Evolutionary conservation across 1,284 basidiomycete species (phyloP).

Genomic region (Cryptococcus sp.): DNA sequence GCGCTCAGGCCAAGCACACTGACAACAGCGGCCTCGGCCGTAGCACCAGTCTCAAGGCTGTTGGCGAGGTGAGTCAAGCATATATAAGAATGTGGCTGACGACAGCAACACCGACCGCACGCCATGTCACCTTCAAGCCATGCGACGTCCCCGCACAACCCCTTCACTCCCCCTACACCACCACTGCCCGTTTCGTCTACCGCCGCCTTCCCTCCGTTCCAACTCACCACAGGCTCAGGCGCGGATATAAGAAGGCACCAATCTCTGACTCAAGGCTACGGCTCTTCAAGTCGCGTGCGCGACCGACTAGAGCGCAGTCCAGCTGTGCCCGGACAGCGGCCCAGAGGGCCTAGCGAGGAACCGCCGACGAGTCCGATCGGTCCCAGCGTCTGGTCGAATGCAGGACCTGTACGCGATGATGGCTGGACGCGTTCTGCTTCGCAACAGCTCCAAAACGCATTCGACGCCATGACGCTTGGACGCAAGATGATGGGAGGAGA

Average conservation of each 20-base stretch:
- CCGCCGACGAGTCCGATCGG: slow-evolving; percentile 46
- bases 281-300: slow-evolving; percentile 37
- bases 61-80: slow-evolving; percentile 37
- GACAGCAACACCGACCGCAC: slow-evolving; percentile 12
- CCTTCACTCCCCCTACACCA: slow-evolving; percentile 43
- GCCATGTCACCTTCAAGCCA: slow-evolving; percentile 25
- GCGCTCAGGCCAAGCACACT: slow-evolving; percentile 41
- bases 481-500: slow-evolving; percentile 23
- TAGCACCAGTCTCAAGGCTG: slow-evolving; percentile 41
- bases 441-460: slow-evolving; percentile 46
- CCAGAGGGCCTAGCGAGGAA: slow-evolving; percentile 25
- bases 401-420: slow-evolving; percentile 31
- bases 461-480: slow-evolving; percentile 46
- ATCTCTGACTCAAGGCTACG: slow-evolving; percentile 49
- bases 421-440: slow-evolving; percentile 38
- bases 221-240: slow-evolving; percentile 14
- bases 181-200: slow-evolving; percentile 43
- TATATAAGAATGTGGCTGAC: slow-evolving; percentile 6
- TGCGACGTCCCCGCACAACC: slow-evolving; percentile 25
- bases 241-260: slow-evolving; percentile 50
- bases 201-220: slow-evolving; percentile 30
- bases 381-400: slow-evolving; percentile 43
- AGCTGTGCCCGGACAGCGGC: slow-evolving; percentile 45
- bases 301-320: slow-evolving; percentile 47
- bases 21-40: slow-evolving; percentile 32